A percentile compares a stretch with the other conserved stretches of the same genome.
Conservation (phyloP, 768 basidiomycete species). For the Calocera viscosa region DNA sequence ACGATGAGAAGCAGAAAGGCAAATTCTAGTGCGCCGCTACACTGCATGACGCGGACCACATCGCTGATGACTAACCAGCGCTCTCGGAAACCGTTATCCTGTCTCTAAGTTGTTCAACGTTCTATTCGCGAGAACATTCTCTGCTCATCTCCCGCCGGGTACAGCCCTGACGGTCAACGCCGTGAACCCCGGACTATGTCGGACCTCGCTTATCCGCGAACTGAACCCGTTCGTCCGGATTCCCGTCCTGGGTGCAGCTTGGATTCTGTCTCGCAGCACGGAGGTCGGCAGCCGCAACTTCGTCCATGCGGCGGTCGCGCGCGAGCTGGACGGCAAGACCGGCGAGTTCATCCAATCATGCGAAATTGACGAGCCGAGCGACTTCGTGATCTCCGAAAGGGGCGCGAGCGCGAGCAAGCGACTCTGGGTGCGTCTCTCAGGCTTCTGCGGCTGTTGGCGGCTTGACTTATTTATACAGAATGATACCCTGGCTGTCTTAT, state of each 20-base stretch:
- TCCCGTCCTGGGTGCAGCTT: too few relatives aligned
- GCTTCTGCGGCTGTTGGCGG: too few relatives aligned
- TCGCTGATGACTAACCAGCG: not conserved
- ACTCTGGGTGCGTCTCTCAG: too few relatives aligned
- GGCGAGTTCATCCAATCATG: not conserved
- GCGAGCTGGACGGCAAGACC: too few relatives aligned
- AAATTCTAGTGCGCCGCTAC: not conserved
- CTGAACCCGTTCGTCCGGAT: not conserved
- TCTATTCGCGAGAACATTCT: not conserved
- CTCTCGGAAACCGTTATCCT: not conserved
- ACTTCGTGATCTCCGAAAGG: too few relatives aligned
- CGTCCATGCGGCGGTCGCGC: too few relatives aligned
- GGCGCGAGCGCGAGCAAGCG: too few relatives aligned
- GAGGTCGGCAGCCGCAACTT: too few relatives aligned
- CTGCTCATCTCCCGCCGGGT: not conserved
- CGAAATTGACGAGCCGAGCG: not conserved
- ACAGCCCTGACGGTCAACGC: not conserved
- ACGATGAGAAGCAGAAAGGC: conserved; percentile 5
- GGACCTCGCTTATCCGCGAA: not conserved
- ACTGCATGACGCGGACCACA: too few relatives aligned
- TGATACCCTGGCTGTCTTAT: not conserved
- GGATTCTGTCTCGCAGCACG: too few relatives aligned
- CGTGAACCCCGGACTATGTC: not conserved
- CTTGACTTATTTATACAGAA: not conserved
- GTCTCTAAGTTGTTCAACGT: not conserved